These are phyloP conservation scores for Trapa incisa DNA, from an alignment of 345 rosid species.

Conservation along the genomic window DNA sequence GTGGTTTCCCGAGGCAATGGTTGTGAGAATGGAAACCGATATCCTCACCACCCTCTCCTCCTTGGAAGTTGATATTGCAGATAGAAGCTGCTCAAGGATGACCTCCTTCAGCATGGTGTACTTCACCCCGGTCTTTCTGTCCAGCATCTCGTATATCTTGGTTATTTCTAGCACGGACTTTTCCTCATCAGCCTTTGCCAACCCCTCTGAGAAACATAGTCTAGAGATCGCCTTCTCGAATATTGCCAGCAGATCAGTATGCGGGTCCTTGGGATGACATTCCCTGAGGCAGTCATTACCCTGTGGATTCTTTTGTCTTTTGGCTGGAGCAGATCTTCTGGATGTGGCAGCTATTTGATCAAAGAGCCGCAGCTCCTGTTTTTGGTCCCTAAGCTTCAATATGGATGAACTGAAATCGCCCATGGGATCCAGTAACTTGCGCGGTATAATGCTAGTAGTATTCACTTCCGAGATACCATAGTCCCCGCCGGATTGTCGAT, in stretches of 20 bases:
- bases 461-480: constrained; percentile 16
- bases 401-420: constrained; percentile 30
- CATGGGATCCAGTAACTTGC: constrained; percentile 20
- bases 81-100: constrained; percentile 56
- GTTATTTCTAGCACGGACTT: constrained; percentile 52
- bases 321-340: not conserved
- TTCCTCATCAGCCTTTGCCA: constrained; percentile 31
- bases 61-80: constrained; percentile 57
- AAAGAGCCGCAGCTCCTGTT: constrained; percentile 20
- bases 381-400: constrained; percentile 25
- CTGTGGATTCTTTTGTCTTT: constrained; percentile 1
- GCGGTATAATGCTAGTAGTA: constrained; percentile 12
- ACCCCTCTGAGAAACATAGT: constrained; percentile 35
- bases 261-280: constrained; percentile 11
- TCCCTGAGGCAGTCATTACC: not conserved
- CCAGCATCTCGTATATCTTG: constrained; percentile 50
- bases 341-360: constrained; percentile 26
- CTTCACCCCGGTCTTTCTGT: constrained; percentile 44
- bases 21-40: constrained; percentile 52
- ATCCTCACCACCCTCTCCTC: constrained; percentile 58
- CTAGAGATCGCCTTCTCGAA: constrained; percentile 48
- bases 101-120: constrained; percentile 55
- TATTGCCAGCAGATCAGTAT: constrained; percentile 31
- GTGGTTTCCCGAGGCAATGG: constrained; percentile 39
- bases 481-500: constrained; percentile 12